Evolutionary conservation across 208 protist genomes (phyloP), one percentile per base, ranked within the genome.

Genomic region (Leishmania martiniquensis): DNA sequence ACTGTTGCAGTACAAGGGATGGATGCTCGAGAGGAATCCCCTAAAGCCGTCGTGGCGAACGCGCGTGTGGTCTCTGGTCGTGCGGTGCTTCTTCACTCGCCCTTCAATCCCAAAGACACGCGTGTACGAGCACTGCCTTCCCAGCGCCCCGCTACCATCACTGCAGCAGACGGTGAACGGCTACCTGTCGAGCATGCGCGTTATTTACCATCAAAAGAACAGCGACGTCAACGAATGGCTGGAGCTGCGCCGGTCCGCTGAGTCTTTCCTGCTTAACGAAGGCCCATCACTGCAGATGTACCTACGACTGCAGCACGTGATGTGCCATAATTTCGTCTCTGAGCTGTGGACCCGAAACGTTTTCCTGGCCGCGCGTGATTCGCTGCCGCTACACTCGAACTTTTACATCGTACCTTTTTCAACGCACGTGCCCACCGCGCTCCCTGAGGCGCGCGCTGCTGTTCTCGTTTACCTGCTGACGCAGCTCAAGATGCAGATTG

Each of bases 301-400:
- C 66, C 84, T 96, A 55, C 77, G 85, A 5, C 80, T 95, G 54
- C 93, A 97, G 84, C 89, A 87, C 62, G 85, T 92, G 72, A 63
- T 92, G 72, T 70, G 72, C 47, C 76, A 75, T 42, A 94, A 93
- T 86, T 97, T 95, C 82, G 80, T 97, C n/a, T 86, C 91, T 5
- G 94, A 98, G 73, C 96, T 92, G 93, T 98, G 91, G 90, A 86
- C 93, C 62, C 90, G 92, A 62, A 97, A 93, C 75, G 95, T 97
- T 0, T 96, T 97, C 77, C 91, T 98, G 15, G 66, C 87, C 52
- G 84, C 89, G 6, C 92, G 95, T 44, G 69, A 82, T 25, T 79
- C 88, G 29, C 84, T 98, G 52, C 92, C 92, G 80, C 89, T 98
- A 76, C 80, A 97, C 83, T 92, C 86, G 55, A 98, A 98, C 85